Conservation (phyloP, 768 basidiomycete genomes). For the Leucocoprinus leucothites region DNA sequence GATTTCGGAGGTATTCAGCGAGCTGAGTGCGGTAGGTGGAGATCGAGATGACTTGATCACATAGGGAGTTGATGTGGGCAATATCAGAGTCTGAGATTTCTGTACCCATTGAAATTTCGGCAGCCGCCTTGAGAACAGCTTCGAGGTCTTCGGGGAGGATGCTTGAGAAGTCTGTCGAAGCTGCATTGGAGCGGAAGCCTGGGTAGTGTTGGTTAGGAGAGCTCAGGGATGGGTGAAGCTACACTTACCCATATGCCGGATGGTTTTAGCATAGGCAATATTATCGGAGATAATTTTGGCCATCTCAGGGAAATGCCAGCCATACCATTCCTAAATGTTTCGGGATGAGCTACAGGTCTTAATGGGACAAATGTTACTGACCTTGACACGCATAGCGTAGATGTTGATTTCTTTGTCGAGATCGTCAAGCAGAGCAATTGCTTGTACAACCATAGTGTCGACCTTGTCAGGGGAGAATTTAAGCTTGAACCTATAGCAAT, state of each 20-base stretch:
- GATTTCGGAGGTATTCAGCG: slow-evolving; percentile 93
- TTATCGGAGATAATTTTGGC: slow-evolving; percentile 98
- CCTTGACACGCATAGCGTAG: slow-evolving; percentile 98
- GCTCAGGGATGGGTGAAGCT: background rate
- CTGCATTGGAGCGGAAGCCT: slow-evolving; percentile 96
- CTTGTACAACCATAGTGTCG: slow-evolving; percentile 99
- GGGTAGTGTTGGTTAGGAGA: background rate
- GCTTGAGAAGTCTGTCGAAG: slow-evolving; percentile 78
- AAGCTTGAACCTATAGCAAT: slow-evolving; percentile 78
- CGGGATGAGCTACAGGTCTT: background rate
- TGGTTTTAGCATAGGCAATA: slow-evolving; percentile 92
- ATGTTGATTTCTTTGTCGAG: slow-evolving; percentile 99
- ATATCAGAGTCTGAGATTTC: slow-evolving; percentile 98
- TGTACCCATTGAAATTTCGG: slow-evolving; percentile 99
- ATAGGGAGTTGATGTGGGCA: slow-evolving; percentile 93
- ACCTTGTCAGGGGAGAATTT: slow-evolving; percentile 99
- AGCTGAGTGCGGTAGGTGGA: slow-evolving; percentile 92
- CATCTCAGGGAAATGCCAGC: slow-evolving; percentile 99
- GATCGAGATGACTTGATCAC: slow-evolving; percentile 98
- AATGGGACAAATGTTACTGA: slow-evolving; percentile 28
- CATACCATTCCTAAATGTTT: slow-evolving; percentile 90
- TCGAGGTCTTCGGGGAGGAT: slow-evolving; percentile 98
- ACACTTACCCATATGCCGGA: slow-evolving; percentile 80
- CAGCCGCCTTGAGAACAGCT: slow-evolving; percentile 89
- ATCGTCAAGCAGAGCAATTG: slow-evolving; percentile 95